Evolutionary conservation across 345 rosid genomes (phyloP), one percentile per base, ranked within the genome.

Genomic region (Corymbia maculata): DNA sequence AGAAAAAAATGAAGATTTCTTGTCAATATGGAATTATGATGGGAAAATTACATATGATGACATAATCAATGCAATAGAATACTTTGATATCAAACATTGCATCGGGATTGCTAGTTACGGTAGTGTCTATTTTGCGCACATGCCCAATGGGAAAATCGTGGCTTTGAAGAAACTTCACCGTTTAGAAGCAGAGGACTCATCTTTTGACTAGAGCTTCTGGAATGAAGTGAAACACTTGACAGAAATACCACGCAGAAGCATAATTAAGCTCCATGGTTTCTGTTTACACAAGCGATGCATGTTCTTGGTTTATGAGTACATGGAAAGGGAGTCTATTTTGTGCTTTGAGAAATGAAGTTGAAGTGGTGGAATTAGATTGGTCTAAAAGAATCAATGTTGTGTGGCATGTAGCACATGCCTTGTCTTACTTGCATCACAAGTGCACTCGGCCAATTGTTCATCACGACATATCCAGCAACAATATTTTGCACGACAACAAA

Each of bases 41-140:
- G 92, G 92, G 30, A 91, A 87, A 52, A 6, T 90, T 28, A 82
- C 51, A 10, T 89, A 85, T 70, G 86, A 70, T 52, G 88, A 89
- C 42, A 90, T 93, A 51, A 55, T 88, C 3, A 59, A 79, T 42
- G 91, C 92, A 22, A 91, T 90, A 7, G 85, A 87, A 32, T 61
- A 89, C 13, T 91, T 92, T 22, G 86, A 90, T 49, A 57, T 80
- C 85, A 70, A 44, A 51, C 88, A 85, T 85, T 92, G 92, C 88
- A 92, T 92, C 10, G 90, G 93, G 9, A 85, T 15, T 3, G 92
- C 91, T 19, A 89, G 90, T 9, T 89, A 68, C 1, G 93, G 90
- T 30, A 93, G 86, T 28, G 92, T 92, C 1, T 93, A 89, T 87
- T 91, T 36, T 85, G 93, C 92, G 0, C 70, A 44, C 24, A 70